A percentile compares a stretch with the other conserved stretches of the same genome.
phyloP scores from a whole-genome alignment of 257 asterid species.

The Nicotiana benthamiana region DNA sequence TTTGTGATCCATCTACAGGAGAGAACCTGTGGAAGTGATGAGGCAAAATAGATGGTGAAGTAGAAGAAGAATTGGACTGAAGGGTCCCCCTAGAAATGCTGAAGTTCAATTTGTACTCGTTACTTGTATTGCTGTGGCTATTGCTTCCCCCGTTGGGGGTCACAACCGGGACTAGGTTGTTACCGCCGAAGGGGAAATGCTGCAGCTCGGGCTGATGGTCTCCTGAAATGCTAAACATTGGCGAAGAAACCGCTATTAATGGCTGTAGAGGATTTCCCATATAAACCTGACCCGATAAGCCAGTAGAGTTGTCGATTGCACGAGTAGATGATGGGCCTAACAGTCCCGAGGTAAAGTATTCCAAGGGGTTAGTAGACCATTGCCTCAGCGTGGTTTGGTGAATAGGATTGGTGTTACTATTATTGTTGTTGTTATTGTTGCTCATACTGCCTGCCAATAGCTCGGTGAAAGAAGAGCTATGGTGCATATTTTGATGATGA shows the following conservation, averaged over 20 bases:
- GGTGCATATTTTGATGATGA: constrained; percentile 35
- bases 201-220: constrained; percentile 39
- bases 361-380: constrained; percentile 38
- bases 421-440: constrained; percentile 3
- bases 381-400: constrained; percentile 14
- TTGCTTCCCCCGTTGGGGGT: constrained; percentile 4
- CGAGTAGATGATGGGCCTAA: constrained; percentile 24
- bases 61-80: constrained; percentile 68
- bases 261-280: constrained; percentile 15
- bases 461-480: constrained; percentile 45
- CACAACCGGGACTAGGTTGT: constrained; percentile 29
- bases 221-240: constrained; percentile 27
- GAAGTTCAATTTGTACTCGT: constrained; percentile 41
- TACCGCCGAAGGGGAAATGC: constrained; percentile 41
- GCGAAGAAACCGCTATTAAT: constrained; percentile 21
- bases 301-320: background rate
- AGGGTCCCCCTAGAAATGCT: constrained; percentile 69
- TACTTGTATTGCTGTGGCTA: constrained; percentile 3
- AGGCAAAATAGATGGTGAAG: constrained; percentile 18
- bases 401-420: background rate
- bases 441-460: constrained; percentile 36
- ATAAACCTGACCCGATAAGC: constrained; percentile 22
- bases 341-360: constrained; percentile 32
- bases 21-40: constrained; percentile 54
- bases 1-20: constrained; percentile 33